Conservation (phyloP, 306 rosid genomes). For the Ochetophila trinervis region DNA sequence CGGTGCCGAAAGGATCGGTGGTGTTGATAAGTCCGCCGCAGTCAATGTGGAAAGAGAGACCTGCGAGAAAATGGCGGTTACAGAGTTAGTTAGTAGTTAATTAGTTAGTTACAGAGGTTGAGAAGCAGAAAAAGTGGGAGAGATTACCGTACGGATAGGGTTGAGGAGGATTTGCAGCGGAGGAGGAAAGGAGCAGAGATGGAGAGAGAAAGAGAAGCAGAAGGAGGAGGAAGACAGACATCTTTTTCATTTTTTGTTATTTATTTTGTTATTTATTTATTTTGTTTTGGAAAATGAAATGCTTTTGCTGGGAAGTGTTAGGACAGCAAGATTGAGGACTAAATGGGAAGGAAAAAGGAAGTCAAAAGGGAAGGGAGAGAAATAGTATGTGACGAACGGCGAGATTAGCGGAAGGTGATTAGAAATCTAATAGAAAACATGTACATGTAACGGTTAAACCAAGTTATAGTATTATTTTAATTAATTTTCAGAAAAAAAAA, state of each 20-base stretch:
- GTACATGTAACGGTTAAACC: too few species aligned
- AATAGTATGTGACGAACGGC: background rate
- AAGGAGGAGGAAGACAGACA: slow-evolving; percentile 10
- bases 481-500: too few species aligned
- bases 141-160: slow-evolving; percentile 7
- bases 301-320: background rate
- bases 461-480: too few species aligned
- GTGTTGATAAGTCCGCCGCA: slow-evolving; percentile 62
- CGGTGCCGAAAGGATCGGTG: slow-evolving; percentile 59
- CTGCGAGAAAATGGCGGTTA: slow-evolving; percentile 34
- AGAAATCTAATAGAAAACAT: too few species aligned
- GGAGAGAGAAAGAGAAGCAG: slow-evolving; percentile 6
- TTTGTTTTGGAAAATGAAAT: background rate
- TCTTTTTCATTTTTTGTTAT: background rate
- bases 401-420: slow-evolving; percentile 51
- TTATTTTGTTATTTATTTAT: background rate
- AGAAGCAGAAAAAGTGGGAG: background rate
- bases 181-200: background rate
- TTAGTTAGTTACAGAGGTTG: background rate
- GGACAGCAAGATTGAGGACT: background rate
- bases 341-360: slow-evolving; percentile 11
- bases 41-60: slow-evolving; percentile 66
- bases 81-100: slow-evolving; percentile 1
- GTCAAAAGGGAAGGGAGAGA: background rate
- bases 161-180: background rate